These are phyloP conservation scores for Sclerotiophoma versabilis DNA, from an alignment of 2,329 filamentous ascomycete species.

Conservation along the genomic window DNA sequence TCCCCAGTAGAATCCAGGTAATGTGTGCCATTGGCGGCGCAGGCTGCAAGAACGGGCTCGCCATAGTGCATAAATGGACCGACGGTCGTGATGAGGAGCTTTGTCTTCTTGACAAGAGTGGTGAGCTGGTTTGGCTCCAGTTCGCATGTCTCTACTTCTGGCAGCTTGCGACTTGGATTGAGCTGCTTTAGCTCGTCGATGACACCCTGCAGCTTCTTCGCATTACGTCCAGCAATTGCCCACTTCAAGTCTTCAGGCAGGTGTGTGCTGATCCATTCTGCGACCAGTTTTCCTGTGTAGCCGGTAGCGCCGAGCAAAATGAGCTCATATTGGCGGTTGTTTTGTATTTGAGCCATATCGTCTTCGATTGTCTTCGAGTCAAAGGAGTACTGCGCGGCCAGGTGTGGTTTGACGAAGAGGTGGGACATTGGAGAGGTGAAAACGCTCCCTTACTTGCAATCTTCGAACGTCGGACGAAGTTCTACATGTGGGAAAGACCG, in stretches of 20 bases:
- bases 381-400: conserved; percentile 8
- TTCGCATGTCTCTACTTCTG: conserved; percentile 50
- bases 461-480: conserved; percentile 26
- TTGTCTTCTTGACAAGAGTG: conserved; percentile 62
- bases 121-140: conserved; percentile 60
- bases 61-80: conserved; percentile 71
- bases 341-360: conserved; percentile 32
- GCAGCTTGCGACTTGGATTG: conserved; percentile 71
- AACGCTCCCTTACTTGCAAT: conserved; percentile 19
- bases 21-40: conserved; percentile 69
- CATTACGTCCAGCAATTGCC: conserved; percentile 86
- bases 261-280: conserved; percentile 74
- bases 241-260: conserved; percentile 82
- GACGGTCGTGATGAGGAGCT: conserved; percentile 66
- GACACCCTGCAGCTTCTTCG: conserved; percentile 73
- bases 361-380: conserved; percentile 3
- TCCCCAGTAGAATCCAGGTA: conserved; percentile 73
- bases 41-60: conserved; percentile 69
- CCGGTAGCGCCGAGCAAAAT: conserved; percentile 75
- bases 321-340: conserved; percentile 66
- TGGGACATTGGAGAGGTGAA: conserved; percentile 16
- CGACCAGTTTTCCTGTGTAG: conserved; percentile 81
- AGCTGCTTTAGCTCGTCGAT: conserved; percentile 70
- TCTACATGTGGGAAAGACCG: conserved; percentile 29
- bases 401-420: conserved; percentile 15